Base-by-base conservation (phyloP, 495 filamentous ascomycete species). In the Mycothermus thermophilus region DNA sequence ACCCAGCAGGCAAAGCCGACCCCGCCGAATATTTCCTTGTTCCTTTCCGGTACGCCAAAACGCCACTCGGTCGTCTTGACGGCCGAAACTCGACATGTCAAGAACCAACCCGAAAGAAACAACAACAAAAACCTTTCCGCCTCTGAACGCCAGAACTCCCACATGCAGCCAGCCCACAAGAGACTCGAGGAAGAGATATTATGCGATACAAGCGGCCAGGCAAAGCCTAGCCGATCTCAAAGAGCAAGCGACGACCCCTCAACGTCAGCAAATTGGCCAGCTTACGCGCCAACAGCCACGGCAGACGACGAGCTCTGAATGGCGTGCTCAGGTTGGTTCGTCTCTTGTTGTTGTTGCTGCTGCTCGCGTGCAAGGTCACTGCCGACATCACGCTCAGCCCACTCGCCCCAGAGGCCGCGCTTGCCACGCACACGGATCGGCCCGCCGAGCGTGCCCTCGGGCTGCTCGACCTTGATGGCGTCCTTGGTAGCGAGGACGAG, bases 401-500 rank as follows among this genome's bases (percentile, higher is more conserved):
- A 96, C 15, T 75, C 72, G 18, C 88, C 90, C 88, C 90, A 97
- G 17, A 97, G 69, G 13, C 80, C 85, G 43, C 83, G 73, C 70
- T 95, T 95, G 38, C 77, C 81, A 32, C 80, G 70, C 30, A 97
- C 79, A 26, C 77, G 63, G 43, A 97, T 80, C 7, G 75, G 71
- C 3, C 72, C 79, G 28, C 84, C 85, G 25, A 93, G 71, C 21
- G 68, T 58, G 11, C 73, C 71, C 30, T 74, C 67, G n/a, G 67
- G 63, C 59, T 97, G 90, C 50, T 95, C 87, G n/a, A 95, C 83
- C 54, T 93, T 88, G 50, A 97, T 80, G 23, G 90, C 90, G 58
- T 96, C 92, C 66, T 96, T 96, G 9, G 90, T 97, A 8, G 92
- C 92, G 32, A 97, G 63, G 4, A 96, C 90, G 26, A 97, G 64